phyloP scores from a whole-genome alignment of 352 stramenopile genomes.

The Globisporangium nodosum region DNA sequence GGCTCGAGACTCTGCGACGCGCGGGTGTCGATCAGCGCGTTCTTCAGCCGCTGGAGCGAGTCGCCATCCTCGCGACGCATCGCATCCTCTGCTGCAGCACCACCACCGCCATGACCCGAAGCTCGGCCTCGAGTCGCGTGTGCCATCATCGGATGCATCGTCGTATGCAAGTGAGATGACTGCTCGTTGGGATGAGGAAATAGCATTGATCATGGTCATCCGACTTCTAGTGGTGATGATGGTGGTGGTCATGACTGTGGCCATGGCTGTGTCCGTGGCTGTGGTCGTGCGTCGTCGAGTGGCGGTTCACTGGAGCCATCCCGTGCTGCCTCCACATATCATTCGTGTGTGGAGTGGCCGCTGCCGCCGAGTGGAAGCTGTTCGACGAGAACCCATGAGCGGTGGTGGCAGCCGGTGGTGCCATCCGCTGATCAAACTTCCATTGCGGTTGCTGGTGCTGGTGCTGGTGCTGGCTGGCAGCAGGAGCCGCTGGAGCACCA shows the following conservation, averaged over 20 bases:
- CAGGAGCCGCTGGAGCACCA: background rate
- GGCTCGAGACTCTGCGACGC: conserved; percentile 54
- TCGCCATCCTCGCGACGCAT: background rate
- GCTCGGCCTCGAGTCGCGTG: background rate
- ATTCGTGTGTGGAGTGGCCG: background rate
- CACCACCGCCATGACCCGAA: background rate
- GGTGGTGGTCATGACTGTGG: conserved; percentile 13
- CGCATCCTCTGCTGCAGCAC: background rate
- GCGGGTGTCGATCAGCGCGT: conserved; percentile 44
- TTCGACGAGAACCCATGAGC: background rate
- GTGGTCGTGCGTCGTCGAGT: conserved; percentile 42
- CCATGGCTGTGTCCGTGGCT: conserved; percentile 5
- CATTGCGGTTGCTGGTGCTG: background rate
- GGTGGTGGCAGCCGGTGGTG: background rate
- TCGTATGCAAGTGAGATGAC: too few species aligned
- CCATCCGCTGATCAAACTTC: background rate
- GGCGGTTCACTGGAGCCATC: background rate
- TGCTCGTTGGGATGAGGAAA: too few species aligned
- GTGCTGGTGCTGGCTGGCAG: background rate
- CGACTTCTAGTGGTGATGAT: background rate
- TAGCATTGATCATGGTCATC: too few species aligned
- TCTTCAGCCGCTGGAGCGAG: conserved; percentile 10
- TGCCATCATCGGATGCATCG: background rate
- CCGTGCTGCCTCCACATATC: background rate
- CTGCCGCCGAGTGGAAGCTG: background rate